Base-by-base conservation (phyloP, 371 early-diverging fungal species). In the Mucor circinelloides region DNA sequence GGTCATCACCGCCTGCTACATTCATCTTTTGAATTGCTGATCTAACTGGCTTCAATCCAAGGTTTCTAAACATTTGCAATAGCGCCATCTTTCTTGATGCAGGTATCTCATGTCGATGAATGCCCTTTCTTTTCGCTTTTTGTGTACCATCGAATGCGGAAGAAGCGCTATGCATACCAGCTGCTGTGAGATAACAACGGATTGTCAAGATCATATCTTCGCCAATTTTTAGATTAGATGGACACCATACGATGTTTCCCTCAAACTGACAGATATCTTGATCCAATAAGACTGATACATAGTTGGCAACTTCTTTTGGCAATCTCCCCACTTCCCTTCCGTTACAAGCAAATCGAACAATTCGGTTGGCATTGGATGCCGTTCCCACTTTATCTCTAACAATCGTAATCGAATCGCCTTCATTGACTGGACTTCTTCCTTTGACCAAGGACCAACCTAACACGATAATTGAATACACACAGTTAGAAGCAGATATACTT, bases 191-290 rank as follows among this genome's bases (percentile, higher is more conserved):
- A 38, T 78, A 85, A 27, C 85, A 85, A 25, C 73, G 58, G 48
- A 87, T 65, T 0, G 75, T 75, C 12, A 87, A 31, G 2, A 87
- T 72, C 21, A 87, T 78, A 64, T 87, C 88, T 10, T 82, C 83
- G 7, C 85, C 88, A 2, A 82, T 79, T n/a, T 66, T 68, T n/a
- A 85, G 64, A 0, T 46, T 12, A 0, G 61, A 42, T 25, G 80
- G 78, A 28, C 80, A 71, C 58, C 74, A 71, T 7, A 86, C 78
- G 19, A 86, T 64, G 0, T 74, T 62, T 12, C 83, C 88, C 8
- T 78, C 73, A 68, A 87, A 87, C 31, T 63, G 66, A 57, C 83
- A 85, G 2, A 84, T 58, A 0, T 75, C 68, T 25, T 79, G 79
- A 67, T 87, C 88, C 40, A 87, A 38, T 15, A 87, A 56, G 25